Conservation (phyloP, 1,139 yeast genomes). For the Saccharomyces hybrid region DNA sequence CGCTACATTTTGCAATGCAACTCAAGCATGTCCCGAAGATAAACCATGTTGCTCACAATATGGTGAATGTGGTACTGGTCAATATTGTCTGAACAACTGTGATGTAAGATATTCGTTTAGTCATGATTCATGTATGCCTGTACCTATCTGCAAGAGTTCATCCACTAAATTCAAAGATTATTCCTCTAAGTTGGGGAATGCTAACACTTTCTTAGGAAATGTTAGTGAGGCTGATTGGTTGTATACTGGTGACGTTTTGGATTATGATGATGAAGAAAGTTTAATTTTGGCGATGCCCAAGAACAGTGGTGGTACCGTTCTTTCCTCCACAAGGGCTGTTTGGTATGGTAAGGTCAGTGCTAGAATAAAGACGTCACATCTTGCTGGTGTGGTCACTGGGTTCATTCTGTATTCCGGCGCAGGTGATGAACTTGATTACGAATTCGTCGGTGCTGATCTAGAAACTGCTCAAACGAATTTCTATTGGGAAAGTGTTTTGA, state of each 20-base stretch:
- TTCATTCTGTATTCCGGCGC: slow-evolving; percentile 76
- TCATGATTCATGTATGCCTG: slow-evolving; percentile 53
- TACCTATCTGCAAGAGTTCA: slow-evolving; percentile 40
- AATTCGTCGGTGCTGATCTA: slow-evolving; percentile 70
- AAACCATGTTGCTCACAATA: slow-evolving; percentile 74
- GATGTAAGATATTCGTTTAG: slow-evolving; percentile 46
- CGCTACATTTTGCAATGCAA: slow-evolving; percentile 23
- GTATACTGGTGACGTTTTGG: slow-evolving; percentile 58
- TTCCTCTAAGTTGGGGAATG: slow-evolving; percentile 26
- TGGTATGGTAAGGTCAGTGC: slow-evolving; percentile 84
- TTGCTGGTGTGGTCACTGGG: slow-evolving; percentile 79
- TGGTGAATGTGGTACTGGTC: slow-evolving; percentile 76
- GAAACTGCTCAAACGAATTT: slow-evolving; percentile 64
- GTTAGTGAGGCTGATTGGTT: slow-evolving; percentile 61
- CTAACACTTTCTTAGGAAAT: slow-evolving; percentile 57
- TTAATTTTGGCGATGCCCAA: slow-evolving; percentile 72
- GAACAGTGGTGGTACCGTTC: slow-evolving; percentile 67
- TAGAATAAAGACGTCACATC: slow-evolving; percentile 63
- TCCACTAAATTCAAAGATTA: slow-evolving; percentile 36
- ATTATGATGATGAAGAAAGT: slow-evolving; percentile 44
- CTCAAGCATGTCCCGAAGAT: slow-evolving; percentile 53
- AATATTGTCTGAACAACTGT: slow-evolving; percentile 71
- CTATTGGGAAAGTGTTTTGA: slow-evolving; percentile 65
- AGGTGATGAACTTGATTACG: slow-evolving; percentile 85
- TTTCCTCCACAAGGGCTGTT: slow-evolving; percentile 68